Conservation (phyloP, 2,329 filamentous ascomycete species). For the Colletotrichum eremochloae region DNA sequence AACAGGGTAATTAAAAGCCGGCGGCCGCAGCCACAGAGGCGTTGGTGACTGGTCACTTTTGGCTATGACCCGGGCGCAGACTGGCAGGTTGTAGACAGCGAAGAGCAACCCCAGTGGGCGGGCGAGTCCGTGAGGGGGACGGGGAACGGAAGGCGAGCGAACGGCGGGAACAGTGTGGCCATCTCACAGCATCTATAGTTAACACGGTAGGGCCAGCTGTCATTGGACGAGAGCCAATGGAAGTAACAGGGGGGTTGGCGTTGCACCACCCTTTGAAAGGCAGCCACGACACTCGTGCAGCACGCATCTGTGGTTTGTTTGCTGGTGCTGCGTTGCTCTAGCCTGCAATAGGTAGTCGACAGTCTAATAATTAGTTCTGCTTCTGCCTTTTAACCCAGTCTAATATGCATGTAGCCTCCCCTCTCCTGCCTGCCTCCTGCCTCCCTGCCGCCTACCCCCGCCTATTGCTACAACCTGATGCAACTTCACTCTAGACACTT, state of each 20-base stretch:
- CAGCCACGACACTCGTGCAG: slow-evolving; percentile 64
- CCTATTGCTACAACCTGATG: slow-evolving; percentile 33
- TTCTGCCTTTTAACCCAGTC: slow-evolving; percentile 1
- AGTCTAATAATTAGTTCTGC: not conserved
- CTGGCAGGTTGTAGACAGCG: not conserved
- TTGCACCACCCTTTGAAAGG: slow-evolving; percentile 56
- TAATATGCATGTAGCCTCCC: slow-evolving; percentile 18
- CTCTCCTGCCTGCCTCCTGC: slow-evolving; percentile 6
- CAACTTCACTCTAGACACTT: slow-evolving; percentile 39
- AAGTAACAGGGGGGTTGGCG: slow-evolving; percentile 37
- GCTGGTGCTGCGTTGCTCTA: slow-evolving; percentile 39
- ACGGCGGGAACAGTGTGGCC: slow-evolving; percentile 26
- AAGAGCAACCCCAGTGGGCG: not conserved
- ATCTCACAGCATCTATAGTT: slow-evolving; percentile 1
- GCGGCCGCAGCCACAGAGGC: not conserved
- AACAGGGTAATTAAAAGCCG: not conserved
- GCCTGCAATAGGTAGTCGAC: slow-evolving; percentile 28
- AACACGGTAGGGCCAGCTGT: slow-evolving; percentile 37
- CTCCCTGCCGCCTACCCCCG: slow-evolving; percentile 22
- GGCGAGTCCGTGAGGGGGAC: slow-evolving; percentile 4
- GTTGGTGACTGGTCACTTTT: slow-evolving; percentile 38
- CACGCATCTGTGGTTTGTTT: slow-evolving; percentile 40
- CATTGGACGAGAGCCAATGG: slow-evolving; percentile 26
- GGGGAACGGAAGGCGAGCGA: slow-evolving; percentile 26
- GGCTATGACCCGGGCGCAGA: slow-evolving; percentile 32